A percentile compares a stretch with the other conserved stretches of the same genome.
Conservation (phyloP, 2,329 filamentous ascomycete genomes). For the Pleurostoma richardsiae region DNA sequence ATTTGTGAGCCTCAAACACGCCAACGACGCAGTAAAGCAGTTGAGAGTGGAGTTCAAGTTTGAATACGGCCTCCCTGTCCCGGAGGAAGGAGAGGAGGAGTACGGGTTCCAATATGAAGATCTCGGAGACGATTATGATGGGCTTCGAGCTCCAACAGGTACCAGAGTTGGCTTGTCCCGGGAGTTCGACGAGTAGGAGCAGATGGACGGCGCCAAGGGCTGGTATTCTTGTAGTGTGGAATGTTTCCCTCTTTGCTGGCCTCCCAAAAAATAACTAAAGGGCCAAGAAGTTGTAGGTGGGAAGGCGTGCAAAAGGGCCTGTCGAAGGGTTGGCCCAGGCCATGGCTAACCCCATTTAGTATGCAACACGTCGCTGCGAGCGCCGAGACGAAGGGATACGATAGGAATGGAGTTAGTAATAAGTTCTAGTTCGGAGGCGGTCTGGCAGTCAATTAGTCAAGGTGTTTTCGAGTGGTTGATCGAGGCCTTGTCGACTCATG, state of each 20-base stretch:
- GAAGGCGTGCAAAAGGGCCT: no score
- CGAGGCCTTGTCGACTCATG: no score
- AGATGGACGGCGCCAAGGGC: background rate
- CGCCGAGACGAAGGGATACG: no score
- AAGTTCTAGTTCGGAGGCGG: no score
- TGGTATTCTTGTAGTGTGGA: slow-evolving; percentile 4
- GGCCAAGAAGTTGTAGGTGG: no score
- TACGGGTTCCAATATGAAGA: slow-evolving; percentile 1
- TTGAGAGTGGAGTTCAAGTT: slow-evolving; percentile 1
- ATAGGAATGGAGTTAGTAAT: no score
- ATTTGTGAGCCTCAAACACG: slow-evolving; percentile 1
- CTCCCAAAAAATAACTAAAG: background rate
- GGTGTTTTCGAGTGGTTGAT: no score
- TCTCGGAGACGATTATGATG: slow-evolving; percentile 1
- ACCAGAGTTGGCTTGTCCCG: slow-evolving; percentile 2
- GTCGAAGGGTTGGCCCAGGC: no score
- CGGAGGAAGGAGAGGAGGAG: background rate
- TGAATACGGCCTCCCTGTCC: slow-evolving; percentile 1
- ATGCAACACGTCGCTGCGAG: no score
- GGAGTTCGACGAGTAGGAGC: slow-evolving; percentile 4
- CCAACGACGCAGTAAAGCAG: background rate
- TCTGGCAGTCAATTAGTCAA: no score
- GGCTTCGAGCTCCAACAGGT: background rate
- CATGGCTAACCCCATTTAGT: no score
- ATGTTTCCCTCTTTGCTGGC: background rate